Percentiles rank a stretch among this genome's conserved stretches.
Conservation (phyloP, 2,329 filamentous ascomycete species). For the Monilinia laxa region DNA sequence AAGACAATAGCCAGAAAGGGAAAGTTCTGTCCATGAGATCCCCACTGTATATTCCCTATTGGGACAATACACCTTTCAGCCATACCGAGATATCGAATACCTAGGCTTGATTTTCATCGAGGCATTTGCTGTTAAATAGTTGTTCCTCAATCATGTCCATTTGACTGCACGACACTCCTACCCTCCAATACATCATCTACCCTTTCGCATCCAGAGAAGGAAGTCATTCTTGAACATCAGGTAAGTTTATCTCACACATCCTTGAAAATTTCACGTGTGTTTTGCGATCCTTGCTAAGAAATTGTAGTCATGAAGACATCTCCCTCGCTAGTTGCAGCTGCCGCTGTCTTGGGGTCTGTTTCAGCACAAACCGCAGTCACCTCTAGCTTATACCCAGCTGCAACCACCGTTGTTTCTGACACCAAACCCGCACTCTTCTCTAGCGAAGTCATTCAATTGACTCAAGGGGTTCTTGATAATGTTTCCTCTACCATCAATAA, state of each 20-base stretch:
- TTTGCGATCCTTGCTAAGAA: neutral
- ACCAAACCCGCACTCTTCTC: slow-evolving; percentile 20
- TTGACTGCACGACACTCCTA: neutral
- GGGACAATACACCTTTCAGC: neutral
- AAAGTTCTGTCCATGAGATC: neutral
- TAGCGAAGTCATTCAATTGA: slow-evolving; percentile 29
- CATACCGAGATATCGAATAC: neutral
- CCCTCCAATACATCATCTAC: neutral
- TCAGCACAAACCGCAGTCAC: neutral
- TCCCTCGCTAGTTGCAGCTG: neutral
- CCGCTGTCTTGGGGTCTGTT: neutral
- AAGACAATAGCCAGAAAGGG: neutral
- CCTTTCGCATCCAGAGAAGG: neutral
- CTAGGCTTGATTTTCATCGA: neutral
- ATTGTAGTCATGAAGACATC: slow-evolving; percentile 18
- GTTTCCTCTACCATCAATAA: slow-evolving; percentile 25
- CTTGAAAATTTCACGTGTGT: neutral
- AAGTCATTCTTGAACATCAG: neutral
- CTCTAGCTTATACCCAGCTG: neutral
- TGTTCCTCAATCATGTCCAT: neutral
- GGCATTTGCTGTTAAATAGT: slow-evolving; percentile 6
- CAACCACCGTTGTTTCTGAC: neutral
- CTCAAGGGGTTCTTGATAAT: slow-evolving; percentile 28
- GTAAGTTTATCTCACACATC: neutral
- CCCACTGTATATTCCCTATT: neutral